phyloP scores from a whole-genome alignment of 2,329 filamentous ascomycete genomes.

The Aspergillus sp. region DNA sequence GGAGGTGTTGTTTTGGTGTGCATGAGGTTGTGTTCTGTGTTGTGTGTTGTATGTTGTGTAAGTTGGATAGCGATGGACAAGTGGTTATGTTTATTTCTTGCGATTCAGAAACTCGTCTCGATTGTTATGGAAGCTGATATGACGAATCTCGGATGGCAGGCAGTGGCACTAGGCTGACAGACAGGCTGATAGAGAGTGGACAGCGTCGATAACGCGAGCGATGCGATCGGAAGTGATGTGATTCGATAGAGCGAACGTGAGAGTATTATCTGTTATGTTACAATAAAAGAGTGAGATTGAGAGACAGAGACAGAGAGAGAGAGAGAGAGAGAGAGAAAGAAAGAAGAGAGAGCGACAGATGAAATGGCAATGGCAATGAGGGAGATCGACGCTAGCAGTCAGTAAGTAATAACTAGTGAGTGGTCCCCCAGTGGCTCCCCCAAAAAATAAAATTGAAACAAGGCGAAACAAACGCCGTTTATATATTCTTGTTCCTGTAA shows the following conservation, averaged over 20 bases:
- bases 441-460: too few species aligned
- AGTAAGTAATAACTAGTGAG: too few species aligned
- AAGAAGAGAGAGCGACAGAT: background rate
- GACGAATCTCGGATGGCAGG: too few species aligned
- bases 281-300: background rate
- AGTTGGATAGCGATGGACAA: background rate
- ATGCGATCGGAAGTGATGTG: background rate
- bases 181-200: background rate
- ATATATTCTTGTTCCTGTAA: too few species aligned
- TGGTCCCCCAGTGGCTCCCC: too few species aligned
- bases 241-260: background rate
- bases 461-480: too few species aligned
- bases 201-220: too few species aligned
- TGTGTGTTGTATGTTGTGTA: background rate
- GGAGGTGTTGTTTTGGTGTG: conserved; percentile 8
- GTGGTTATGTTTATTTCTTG: too few species aligned
- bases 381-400: too few species aligned
- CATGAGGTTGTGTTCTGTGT: conserved; percentile 3
- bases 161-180: background rate
- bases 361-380: background rate
- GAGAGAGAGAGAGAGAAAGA: background rate
- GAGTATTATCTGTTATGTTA: background rate
- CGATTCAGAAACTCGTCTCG: too few species aligned
- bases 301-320: background rate
- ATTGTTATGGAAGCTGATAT: too few species aligned